phyloP scores from a whole-genome alignment of 139 green algal genomes.

The Chlamydomonas sp. region DNA sequence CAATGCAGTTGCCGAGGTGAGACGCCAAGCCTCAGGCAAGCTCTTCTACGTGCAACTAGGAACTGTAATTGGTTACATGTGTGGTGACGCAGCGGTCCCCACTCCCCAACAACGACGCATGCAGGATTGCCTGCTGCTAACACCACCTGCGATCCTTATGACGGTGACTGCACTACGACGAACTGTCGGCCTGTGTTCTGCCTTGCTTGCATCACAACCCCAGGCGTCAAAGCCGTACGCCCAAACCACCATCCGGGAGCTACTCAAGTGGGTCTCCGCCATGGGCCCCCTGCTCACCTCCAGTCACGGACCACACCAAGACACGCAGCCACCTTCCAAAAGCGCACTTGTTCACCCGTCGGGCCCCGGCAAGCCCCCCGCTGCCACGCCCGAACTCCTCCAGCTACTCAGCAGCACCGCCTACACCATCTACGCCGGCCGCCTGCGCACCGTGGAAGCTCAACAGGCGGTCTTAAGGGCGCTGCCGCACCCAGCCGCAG shows the following conservation, averaged over 20 bases:
- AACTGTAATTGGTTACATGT: too few species aligned
- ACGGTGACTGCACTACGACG: too few species aligned
- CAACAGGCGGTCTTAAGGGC: background rate
- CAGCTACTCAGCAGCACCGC: slow-evolving; percentile 29
- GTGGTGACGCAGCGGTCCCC: too few species aligned
- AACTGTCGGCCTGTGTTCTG: background rate
- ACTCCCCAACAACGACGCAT: too few species aligned
- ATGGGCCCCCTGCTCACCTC: background rate
- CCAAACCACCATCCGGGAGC: slow-evolving; percentile 44
- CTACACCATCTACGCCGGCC: slow-evolving; percentile 26
- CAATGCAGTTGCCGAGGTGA: background rate
- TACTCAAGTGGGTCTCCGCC: slow-evolving; percentile 42
- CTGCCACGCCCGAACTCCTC: background rate
- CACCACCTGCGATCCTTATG: too few species aligned
- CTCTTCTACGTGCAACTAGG: too few species aligned
- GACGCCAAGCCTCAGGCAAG: too few species aligned
- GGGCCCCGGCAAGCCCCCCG: too few species aligned
- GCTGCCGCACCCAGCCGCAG: background rate
- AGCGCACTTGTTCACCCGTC: too few species aligned
- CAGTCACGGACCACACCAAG: background rate
- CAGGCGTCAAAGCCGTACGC: slow-evolving; percentile 8
- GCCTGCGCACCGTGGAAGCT: slow-evolving; percentile 8
- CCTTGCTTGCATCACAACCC: background rate
- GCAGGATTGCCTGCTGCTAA: too few species aligned
- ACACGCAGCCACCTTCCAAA: background rate